A percentile compares a stretch with the other conserved stretches of the same genome.
Evolutionary conservation across 2,329 filamentous ascomycete genomes (phyloP).

Genomic region (Colletotrichum cereale): DNA sequence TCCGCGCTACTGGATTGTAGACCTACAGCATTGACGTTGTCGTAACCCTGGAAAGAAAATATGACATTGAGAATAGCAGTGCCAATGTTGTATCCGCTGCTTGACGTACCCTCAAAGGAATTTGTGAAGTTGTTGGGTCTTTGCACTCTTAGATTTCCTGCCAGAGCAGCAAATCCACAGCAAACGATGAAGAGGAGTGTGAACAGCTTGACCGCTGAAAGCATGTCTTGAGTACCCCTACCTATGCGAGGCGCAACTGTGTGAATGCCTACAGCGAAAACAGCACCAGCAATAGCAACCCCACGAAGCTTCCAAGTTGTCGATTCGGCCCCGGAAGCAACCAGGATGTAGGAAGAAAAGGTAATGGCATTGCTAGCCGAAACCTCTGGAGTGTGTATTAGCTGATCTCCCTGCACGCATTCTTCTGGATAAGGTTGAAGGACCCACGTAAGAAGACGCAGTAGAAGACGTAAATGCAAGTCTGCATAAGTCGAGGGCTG

Average conservation of each 20-base stretch:
- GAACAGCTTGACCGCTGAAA: conserved; percentile 35
- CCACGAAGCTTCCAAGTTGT: conserved; percentile 35
- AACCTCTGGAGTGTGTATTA: conserved; percentile 28
- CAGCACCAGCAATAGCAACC: conserved; percentile 27
- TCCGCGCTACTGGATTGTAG: no score
- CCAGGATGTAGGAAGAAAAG: conserved; percentile 32
- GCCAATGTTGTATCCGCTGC: conserved; percentile 36
- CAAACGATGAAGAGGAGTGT: conserved; percentile 36
- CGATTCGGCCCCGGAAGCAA: conserved; percentile 24
- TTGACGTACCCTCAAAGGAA: conserved; percentile 32
- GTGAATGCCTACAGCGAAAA: conserved; percentile 33
- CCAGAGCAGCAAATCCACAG: conserved; percentile 35
- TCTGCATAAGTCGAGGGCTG: conserved; percentile 42
- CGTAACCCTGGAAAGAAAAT: conserved; percentile 36
- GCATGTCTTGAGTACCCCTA: conserved; percentile 24
- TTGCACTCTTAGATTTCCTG: conserved; percentile 27
- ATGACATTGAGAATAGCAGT: conserved; percentile 35
- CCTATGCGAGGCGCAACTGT: conserved; percentile 29
- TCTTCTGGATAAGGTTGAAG: no score
- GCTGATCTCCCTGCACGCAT: no score
- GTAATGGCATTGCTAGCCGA: conserved; percentile 38
- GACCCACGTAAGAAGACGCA: conserved; percentile 42
- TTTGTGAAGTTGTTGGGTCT: conserved; percentile 27
- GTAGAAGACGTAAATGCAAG: conserved; percentile 44
- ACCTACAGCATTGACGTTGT: conserved; percentile 34